Percentiles rank a stretch among this genome's conserved stretches.
These are phyloP conservation scores for Parietaria judaica DNA, from an alignment of 306 rosid species.

Conservation along the genomic window DNA sequence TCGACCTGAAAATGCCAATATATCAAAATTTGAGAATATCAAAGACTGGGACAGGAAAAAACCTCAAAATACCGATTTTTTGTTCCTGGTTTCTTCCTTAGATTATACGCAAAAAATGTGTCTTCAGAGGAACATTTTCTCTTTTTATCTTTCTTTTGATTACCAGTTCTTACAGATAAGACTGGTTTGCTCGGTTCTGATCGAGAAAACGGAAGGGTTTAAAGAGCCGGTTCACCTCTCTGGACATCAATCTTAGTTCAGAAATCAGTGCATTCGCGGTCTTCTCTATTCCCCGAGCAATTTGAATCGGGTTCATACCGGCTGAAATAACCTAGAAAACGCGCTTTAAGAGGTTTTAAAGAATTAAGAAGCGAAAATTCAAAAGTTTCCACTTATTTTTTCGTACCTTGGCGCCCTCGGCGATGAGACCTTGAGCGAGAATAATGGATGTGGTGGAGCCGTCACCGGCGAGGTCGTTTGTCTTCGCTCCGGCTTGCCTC, in stretches of 20 bases:
- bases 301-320: slow-evolving; percentile 87
- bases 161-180: too few relatives aligned
- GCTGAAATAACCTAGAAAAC: slow-evolving; percentile 68
- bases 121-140: too few relatives aligned
- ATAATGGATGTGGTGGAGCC: slow-evolving; percentile 85
- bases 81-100: too few relatives aligned
- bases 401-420: slow-evolving; percentile 80
- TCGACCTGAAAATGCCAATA: slow-evolving; percentile 37
- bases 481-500: slow-evolving; percentile 96
- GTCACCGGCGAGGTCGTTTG: slow-evolving; percentile 89
- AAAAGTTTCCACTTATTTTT: not conserved
- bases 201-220: not conserved
- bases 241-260: slow-evolving; percentile 67
- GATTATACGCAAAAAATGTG: too few relatives aligned
- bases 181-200: not conserved
- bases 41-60: not conserved
- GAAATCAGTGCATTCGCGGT: slow-evolving; percentile 72
- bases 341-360: not conserved
- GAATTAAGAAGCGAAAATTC: not conserved
- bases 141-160: too few relatives aligned
- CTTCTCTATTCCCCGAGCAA: slow-evolving; percentile 84
- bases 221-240: slow-evolving; percentile 42
- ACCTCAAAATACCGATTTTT: too few relatives aligned
- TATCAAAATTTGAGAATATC: not conserved
- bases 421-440: slow-evolving; percentile 90